A percentile compares a stretch with the other conserved stretches of the same genome.
phyloP scores from a whole-genome alignment of 371 early-diverging fungal species.

The Ordospora pajunii region DNA sequence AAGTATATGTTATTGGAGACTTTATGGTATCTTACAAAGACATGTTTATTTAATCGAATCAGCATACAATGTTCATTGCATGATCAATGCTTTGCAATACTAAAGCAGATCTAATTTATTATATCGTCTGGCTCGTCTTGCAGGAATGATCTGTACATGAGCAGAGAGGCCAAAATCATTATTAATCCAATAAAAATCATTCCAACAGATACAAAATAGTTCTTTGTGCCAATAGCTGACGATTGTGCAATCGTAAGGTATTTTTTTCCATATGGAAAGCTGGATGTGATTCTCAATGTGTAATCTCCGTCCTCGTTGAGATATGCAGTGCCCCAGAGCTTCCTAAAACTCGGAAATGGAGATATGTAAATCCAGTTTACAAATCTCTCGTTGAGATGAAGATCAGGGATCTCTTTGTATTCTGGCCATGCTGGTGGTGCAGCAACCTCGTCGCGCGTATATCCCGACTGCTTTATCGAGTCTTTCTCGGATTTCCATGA shows the following conservation, averaged over 20 bases:
- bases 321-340: slow-evolving; percentile 69
- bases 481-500: slow-evolving; percentile 73
- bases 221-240: slow-evolving; percentile 37
- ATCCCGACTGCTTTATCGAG: slow-evolving; percentile 54
- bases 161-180: slow-evolving; percentile 6
- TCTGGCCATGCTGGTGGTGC: slow-evolving; percentile 59
- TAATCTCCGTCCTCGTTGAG: slow-evolving; percentile 29
- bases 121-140: not conserved
- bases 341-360: slow-evolving; percentile 83
- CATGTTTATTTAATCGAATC: not conserved
- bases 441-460: slow-evolving; percentile 59
- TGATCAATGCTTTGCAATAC: not conserved
- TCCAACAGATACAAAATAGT: slow-evolving; percentile 34
- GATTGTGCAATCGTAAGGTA: slow-evolving; percentile 15
- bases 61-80: not conserved
- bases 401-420: slow-evolving; percentile 65
- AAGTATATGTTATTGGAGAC: slow-evolving; percentile 8
- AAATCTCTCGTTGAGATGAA: slow-evolving; percentile 70
- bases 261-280: slow-evolving; percentile 29
- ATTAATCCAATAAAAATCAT: slow-evolving; percentile 37
- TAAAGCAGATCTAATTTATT: slow-evolving; percentile 3
- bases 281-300: slow-evolving; percentile 40
- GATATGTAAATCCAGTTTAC: slow-evolving; percentile 97
- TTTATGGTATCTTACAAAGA: slow-evolving; percentile 13
- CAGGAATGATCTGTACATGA: not conserved